Evolutionary conservation across 108 stramenopile genomes (phyloP), one percentile per base, ranked within the genome.

Genomic region (Chaetoceros tenuissimus): DNA sequence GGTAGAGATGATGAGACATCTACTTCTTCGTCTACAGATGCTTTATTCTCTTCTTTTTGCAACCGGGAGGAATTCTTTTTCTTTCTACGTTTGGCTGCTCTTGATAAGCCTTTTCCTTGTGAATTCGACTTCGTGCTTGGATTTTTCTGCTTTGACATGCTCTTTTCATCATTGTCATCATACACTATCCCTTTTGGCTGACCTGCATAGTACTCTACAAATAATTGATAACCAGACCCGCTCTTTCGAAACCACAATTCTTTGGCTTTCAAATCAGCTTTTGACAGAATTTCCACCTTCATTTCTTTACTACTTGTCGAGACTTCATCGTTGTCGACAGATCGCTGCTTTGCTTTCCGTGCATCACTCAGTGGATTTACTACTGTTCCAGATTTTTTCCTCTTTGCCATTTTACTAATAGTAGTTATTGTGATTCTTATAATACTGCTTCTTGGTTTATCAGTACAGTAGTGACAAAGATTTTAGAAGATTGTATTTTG

Each of bases 161-260:
- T 1, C 23, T 24, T 24, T 62, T 59, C n/a, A 3, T 51, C 50
- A 31, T 21, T 0, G 28, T 49, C 24, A 0, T 29, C 25, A 28
- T 24, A 19, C 16, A 81, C 72, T 27, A 74, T 71, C 0, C 84
- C 80, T 3, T 21, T 0, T 2, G 84, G 80, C 57, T 85, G 88
- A 31, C 46, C 28, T 19, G 53, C 65, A 61, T 89, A 89, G 57
- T 85, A 86, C 17, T 67, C 47, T 7, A 86, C 48, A 59, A 89
- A 89, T 2, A 85, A 46, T 29, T 52, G 27, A 55, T 64, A 84
- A 22, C 82, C 87, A 1, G 69, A 76, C 24, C 80, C 82, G 7
- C 80, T 78, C 63, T 79, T 73, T 24, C 75, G 68, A 70, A 73
- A 67, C 87, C 87, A 88, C 18, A 87, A 47, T 13, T 40, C 34